Evolutionary conservation across 108 stramenopile species (phyloP), one percentile per base, ranked within the genome.

Genomic region (Fragilaria crotonensis): DNA sequence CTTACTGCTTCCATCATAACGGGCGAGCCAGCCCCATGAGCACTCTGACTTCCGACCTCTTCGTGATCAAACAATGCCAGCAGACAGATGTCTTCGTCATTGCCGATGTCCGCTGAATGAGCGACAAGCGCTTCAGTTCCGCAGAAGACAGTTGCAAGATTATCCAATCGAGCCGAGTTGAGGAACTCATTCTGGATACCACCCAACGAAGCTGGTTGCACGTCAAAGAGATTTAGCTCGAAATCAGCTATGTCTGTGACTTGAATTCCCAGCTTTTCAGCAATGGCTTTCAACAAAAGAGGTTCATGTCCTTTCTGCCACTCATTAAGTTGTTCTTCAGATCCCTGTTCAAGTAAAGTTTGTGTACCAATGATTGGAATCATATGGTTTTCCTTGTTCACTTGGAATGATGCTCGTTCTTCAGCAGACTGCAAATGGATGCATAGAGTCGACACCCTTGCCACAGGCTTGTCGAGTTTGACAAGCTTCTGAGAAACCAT

Each of bases 21-120:
- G 30, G 94, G 89, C n/a, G 89, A 90, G n/a, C 90, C 93, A 19
- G 94, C 96, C 4, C 96, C 96, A 45, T 93, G 83, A 4, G 83
- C 67, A 48, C 82, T 85, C 23, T 52, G 59, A 57, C 76, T 84
- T 5, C 97, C 97, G 32, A 98, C 79, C 73, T 98, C 97, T 65
- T 98, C 97, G 63, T 98, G 95, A 68, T 98, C 97, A 67, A 98
- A 98, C 30, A 89, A 73, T 25, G 82, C 80, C 7, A 87, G 68
- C 60, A 95, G 41, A 27, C 75, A 72, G 56, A 96, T 69, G 64
- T 85, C 82, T n/a, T 65, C 58, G 44, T 84, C 78, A 23, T 65
- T 30, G 0, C 48, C 57, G 17, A 80, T 45, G 41, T 57, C 54
- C 0, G 65, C 54, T 2, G 70, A 48, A 56, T 87, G 75, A 4